Evolutionary conservation across 2,329 filamentous ascomycete species (phyloP), one percentile per base, ranked within the genome.

Genomic region (Diplodia mutila): DNA sequence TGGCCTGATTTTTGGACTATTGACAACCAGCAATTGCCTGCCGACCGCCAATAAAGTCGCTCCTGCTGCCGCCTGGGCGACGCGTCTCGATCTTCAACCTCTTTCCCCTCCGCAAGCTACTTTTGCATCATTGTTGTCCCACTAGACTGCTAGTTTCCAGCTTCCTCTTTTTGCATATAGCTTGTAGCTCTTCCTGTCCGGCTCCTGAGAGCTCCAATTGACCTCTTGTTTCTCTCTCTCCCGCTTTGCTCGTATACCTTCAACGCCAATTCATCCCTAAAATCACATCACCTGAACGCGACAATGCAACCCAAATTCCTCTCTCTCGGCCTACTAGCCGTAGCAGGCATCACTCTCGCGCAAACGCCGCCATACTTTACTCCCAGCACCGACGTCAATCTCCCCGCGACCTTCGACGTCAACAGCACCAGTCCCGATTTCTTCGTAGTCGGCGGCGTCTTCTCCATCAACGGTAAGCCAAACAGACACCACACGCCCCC

Each of bases 391-490:
- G 34, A 46, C 27, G 65, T 59, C 25, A 49, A 49, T 18, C 53
- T 66, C 8, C 42, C 46, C 21, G 65, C 65, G 1, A 66, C 65
- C 52, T 66, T 66, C 18, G 65, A 66, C 18, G 39, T 14, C 52
- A 66, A 66, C 29, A 66, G 21, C 34, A 66, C 65, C 29, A 49
- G 12, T 14, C 65, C 65, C 2, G 39, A 34, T 9, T 66, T 66
- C 54, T 66, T 66, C 65, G 42, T 52, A 21, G 46, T 23, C n/a
- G 65, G 65, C 29, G 65, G 65, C 3, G 65, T 66, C 23, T 66
- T 66, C 23, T 29, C 39, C 3, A 14, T 29, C n/a, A 66, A 66
- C 42, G 42, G 65, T 66, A 29, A 6, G 51, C 46, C 16, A 29
- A 4, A 5, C 5, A 34, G 12, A 14, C 34, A 37, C 34, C 34